A percentile compares a stretch with the other conserved stretches of the same genome.
These are phyloP conservation scores for Vigna angularis DNA, from an alignment of 306 rosid genomes.

Conservation along the genomic window DNA sequence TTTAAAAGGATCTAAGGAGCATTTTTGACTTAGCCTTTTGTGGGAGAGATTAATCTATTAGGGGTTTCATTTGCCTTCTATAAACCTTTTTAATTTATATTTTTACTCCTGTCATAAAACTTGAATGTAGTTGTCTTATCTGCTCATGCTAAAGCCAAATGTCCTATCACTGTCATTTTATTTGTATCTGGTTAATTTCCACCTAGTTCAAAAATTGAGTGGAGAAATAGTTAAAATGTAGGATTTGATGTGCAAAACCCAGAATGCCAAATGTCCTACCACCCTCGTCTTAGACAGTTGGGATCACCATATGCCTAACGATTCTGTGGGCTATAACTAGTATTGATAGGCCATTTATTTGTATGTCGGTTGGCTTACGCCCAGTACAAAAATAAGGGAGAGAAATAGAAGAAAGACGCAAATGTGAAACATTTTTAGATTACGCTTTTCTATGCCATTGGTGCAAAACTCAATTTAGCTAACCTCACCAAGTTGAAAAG, in stretches of 20 bases:
- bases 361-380: constrained; percentile 19
- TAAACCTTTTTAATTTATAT: not conserved
- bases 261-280: constrained; percentile 9
- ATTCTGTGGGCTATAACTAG: not conserved
- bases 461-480: not conserved
- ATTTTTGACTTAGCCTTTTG: constrained; percentile 63
- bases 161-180: not conserved
- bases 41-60: constrained; percentile 61
- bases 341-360: not conserved
- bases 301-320: not conserved
- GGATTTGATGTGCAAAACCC: constrained; percentile 25
- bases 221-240: not conserved
- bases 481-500: too few species aligned
- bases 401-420: constrained; percentile 3
- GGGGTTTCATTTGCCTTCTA: constrained; percentile 1
- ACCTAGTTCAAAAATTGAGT: not conserved
- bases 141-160: constrained; percentile 25
- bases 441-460: not conserved
- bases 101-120: constrained; percentile 1
- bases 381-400: not conserved
- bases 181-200: constrained; percentile 35
- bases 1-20: constrained; percentile 66
- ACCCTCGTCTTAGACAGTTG: not conserved
- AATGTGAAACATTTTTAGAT: not conserved
- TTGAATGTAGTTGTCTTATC: constrained; percentile 4